phyloP scores from a whole-genome alignment of 163 green algal species.

The Coccomyxa subellipsoidea region DNA sequence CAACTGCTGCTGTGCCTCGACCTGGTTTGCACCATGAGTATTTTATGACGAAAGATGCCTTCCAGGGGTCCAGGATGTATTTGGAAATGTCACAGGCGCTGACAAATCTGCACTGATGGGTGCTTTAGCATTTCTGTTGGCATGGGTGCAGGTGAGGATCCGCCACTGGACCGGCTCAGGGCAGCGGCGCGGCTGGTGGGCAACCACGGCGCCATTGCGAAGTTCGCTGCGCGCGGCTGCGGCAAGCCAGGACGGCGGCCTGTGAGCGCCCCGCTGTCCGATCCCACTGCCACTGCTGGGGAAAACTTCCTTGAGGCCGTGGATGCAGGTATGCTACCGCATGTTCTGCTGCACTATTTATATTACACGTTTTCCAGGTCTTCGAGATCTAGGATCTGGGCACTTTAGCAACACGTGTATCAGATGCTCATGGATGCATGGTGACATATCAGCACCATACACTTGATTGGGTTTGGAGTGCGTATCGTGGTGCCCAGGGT shows the following conservation, averaged over 20 bases:
- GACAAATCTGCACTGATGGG: too few species aligned
- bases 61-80: too few species aligned
- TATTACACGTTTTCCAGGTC: too few species aligned
- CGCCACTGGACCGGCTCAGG: constrained; percentile 22
- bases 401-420: too few species aligned
- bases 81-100: too few species aligned
- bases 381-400: too few species aligned
- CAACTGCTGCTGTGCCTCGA: too few species aligned
- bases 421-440: neutral
- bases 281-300: constrained; percentile 72
- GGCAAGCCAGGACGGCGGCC: constrained; percentile 59
- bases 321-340: constrained; percentile 43
- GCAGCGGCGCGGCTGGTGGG: constrained; percentile 44
- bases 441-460: neutral
- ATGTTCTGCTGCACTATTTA: too few species aligned
- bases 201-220: constrained; percentile 71
- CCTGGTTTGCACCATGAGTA: too few species aligned
- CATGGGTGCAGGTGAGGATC: constrained; percentile 35
- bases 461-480: neutral
- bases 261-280: constrained; percentile 69
- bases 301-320: constrained; percentile 37
- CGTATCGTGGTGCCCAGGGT: too few species aligned
- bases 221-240: constrained; percentile 77
- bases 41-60: too few species aligned
- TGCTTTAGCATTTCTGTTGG: too few species aligned